These are phyloP conservation scores for Paramecium pentaurelia DNA, from an alignment of 73 alveolate species.

Conservation along the genomic window DNA sequence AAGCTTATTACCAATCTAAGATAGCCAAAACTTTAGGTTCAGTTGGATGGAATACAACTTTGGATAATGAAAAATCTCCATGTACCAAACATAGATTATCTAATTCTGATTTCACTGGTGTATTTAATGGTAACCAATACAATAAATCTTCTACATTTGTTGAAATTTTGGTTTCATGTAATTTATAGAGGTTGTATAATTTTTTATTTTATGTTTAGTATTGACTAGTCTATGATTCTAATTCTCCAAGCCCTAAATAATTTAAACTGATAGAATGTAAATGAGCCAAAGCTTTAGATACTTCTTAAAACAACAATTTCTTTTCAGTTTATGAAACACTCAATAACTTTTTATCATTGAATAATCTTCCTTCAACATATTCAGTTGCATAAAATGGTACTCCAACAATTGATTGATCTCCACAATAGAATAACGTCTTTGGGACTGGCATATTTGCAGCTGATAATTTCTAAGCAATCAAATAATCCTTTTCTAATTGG, in stretches of 20 bases:
- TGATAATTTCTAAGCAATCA: neutral
- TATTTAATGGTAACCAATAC: slow-evolving; percentile 38
- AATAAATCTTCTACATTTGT: slow-evolving; percentile 33
- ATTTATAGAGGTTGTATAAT: neutral
- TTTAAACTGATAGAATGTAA: neutral
- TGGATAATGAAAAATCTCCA: slow-evolving; percentile 20
- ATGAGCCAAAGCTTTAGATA: neutral
- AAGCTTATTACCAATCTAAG: slow-evolving; percentile 46
- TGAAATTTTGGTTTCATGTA: slow-evolving; percentile 34
- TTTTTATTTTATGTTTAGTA: neutral
- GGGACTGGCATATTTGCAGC: neutral
- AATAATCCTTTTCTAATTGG: neutral
- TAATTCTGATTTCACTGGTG: slow-evolving; percentile 5
- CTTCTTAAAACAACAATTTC: neutral
- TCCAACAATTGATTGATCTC: neutral
- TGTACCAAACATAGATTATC: slow-evolving; percentile 38
- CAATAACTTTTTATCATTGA: neutral
- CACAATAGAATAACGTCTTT: neutral
- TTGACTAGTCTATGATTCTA: neutral
- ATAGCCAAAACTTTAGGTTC: slow-evolving; percentile 49
- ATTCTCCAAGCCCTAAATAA: neutral
- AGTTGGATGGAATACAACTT: slow-evolving; percentile 38
- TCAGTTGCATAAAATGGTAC: neutral
- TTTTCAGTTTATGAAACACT: neutral
- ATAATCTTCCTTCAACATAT: neutral